phyloP scores from a whole-genome alignment of 179 eudicot species.

The Spergularia azorica region DNA sequence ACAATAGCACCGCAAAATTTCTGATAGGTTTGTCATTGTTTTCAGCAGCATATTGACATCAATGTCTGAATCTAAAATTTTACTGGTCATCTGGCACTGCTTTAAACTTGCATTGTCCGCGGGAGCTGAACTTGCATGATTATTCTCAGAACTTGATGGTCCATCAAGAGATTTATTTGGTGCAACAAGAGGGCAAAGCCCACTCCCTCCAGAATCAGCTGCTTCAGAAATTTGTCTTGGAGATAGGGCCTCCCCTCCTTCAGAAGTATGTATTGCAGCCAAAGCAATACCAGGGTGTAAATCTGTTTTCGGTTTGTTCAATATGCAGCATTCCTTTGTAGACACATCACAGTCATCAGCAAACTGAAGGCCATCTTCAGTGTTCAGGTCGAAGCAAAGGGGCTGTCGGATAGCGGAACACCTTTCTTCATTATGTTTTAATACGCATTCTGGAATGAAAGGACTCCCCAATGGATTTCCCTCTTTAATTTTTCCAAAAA shows the following conservation, averaged over 20 bases:
- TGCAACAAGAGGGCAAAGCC: conserved; percentile 22
- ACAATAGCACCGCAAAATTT: conserved; percentile 48
- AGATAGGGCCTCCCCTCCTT: conserved; percentile 20
- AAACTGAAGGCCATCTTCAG: conserved; percentile 33
- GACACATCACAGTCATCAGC: conserved; percentile 24
- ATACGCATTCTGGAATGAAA: conserved; percentile 11
- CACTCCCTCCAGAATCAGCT: conserved; percentile 25
- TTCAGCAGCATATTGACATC: conserved; percentile 53
- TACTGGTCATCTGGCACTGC: conserved; percentile 13
- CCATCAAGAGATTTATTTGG: conserved; percentile 26
- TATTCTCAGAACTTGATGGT: conserved; percentile 34
- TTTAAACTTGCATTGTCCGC: conserved; percentile 32
- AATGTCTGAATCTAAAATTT: conserved; percentile 35
- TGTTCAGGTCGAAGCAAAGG: conserved; percentile 30
- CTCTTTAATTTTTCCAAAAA: conserved; percentile 21
- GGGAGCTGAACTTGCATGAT: conserved; percentile 41
- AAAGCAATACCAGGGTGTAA: conserved; percentile 26
- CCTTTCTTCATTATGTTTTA: conserved; percentile 16
- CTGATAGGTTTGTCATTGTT: conserved; percentile 62
- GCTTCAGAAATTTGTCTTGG: conserved; percentile 20
- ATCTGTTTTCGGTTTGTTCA: conserved; percentile 30
- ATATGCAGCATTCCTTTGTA: conserved; percentile 18
- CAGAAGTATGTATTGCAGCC: conserved; percentile 3
- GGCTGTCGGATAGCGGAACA: conserved; percentile 19
- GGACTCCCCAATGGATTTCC: conserved; percentile 20